Conservation (phyloP, 2,329 filamentous ascomycete genomes). For the Sporothrix pseudoabietina region DNA sequence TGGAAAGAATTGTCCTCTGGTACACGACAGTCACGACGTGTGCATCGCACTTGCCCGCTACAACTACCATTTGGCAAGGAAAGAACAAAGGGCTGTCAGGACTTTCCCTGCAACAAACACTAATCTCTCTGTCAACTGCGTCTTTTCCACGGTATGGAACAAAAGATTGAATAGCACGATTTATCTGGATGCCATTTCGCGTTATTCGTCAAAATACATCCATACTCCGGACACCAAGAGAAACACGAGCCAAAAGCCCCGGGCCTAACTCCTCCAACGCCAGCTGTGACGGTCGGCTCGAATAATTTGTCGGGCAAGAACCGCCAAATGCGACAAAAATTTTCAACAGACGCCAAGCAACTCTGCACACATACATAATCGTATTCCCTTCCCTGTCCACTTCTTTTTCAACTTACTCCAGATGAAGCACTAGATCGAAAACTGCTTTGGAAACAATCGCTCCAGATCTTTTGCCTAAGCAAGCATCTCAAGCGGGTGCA, state of each 20-base stretch:
- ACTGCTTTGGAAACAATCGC: background rate
- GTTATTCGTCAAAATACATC: background rate
- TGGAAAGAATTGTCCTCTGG: background rate
- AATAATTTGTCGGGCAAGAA: background rate
- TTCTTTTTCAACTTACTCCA: background rate
- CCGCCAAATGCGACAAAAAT: background rate
- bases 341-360: background rate
- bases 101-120: background rate
- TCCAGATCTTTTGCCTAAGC: background rate
- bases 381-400: background rate
- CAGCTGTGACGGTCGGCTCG: background rate
- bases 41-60: background rate
- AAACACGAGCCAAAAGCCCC: background rate
- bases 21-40: background rate
- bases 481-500: slow-evolving; percentile 33
- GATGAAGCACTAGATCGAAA: background rate
- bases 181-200: background rate
- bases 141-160: background rate
- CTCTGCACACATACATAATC: background rate
- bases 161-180: background rate
- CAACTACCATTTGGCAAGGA: background rate
- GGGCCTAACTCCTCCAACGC: background rate
- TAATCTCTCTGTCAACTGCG: background rate
- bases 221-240: background rate
- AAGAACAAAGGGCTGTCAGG: background rate